A percentile compares a stretch with the other conserved stretches of the same genome.
Evolutionary conservation across 2,329 filamentous ascomycete genomes (phyloP).

Genomic region (Pseudogymnoascus sp.): DNA sequence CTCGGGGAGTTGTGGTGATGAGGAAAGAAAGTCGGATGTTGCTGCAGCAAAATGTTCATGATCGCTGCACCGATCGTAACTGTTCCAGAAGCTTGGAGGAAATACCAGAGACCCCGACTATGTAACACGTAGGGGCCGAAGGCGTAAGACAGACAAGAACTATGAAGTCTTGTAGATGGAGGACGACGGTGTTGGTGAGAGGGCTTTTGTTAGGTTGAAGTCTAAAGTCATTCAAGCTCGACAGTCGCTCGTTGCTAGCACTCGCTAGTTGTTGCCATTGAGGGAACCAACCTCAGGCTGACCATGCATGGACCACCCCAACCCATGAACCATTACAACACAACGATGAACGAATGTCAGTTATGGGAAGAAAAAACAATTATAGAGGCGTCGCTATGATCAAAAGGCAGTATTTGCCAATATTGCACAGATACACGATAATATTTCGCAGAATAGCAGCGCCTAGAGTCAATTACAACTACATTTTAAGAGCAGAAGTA

Average conservation of each 20-base stretch:
- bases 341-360: background rate
- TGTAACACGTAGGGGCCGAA: background rate
- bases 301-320: background rate
- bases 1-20: constrained; percentile 45
- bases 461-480: background rate
- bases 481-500: background rate
- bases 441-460: background rate
- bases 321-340: background rate
- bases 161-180: background rate
- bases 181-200: background rate
- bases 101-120: background rate
- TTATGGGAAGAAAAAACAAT: background rate
- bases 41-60: constrained; percentile 56
- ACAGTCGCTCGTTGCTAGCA: background rate
- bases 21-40: constrained; percentile 50
- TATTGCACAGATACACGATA: background rate
- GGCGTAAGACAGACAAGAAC: background rate
- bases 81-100: constrained; percentile 1
- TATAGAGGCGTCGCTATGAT: background rate
- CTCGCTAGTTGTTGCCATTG: constrained; percentile 6
- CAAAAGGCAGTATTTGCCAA: background rate
- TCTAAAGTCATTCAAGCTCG: background rate
- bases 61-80: constrained; percentile 21
- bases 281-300: background rate
- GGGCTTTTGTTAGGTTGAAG: constrained; percentile 1